Conservation (phyloP, 1,284 basidiomycete species). For the Ceratobasidium papillatum region DNA sequence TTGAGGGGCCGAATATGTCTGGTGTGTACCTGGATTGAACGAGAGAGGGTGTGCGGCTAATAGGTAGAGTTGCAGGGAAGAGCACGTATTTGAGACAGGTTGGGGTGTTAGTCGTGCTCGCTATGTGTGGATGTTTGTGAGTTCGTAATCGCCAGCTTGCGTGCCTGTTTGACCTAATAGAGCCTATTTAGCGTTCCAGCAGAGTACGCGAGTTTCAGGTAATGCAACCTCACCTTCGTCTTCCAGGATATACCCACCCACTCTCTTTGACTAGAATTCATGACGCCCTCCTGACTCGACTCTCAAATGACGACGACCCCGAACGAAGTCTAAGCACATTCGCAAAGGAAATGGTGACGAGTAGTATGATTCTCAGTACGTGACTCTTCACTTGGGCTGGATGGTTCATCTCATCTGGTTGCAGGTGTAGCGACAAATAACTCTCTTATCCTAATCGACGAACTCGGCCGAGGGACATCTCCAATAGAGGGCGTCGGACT, state of each 20-base stretch:
- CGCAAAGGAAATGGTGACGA: slow-evolving; percentile 89
- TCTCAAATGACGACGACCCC: slow-evolving; percentile 92
- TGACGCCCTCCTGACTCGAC: slow-evolving; percentile 82
- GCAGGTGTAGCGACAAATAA: slow-evolving; percentile 76
- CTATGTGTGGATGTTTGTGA: slow-evolving; percentile 84
- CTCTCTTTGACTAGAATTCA: slow-evolving; percentile 64
- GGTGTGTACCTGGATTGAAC: slow-evolving; percentile 55
- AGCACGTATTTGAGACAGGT: slow-evolving; percentile 92
- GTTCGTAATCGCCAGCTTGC: slow-evolving; percentile 40
- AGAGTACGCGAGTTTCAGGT: slow-evolving; percentile 87
- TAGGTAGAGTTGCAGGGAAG: slow-evolving; percentile 66
- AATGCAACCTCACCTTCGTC: slow-evolving; percentile 30
- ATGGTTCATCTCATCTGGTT: neutral
- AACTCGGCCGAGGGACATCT: slow-evolving; percentile 89
- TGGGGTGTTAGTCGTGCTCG: slow-evolving; percentile 84
- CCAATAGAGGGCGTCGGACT: slow-evolving; percentile 88
- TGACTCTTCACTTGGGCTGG: slow-evolving; percentile 13
- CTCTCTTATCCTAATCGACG: slow-evolving; percentile 87
- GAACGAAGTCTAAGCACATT: slow-evolving; percentile 92
- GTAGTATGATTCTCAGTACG: slow-evolving; percentile 84
- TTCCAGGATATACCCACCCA: neutral
- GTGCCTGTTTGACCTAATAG: neutral
- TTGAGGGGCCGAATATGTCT: slow-evolving; percentile 91
- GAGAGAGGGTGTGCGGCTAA: neutral
- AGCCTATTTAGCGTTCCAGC: slow-evolving; percentile 72